Evolutionary conservation across 768 basidiomycete species (phyloP).

Genomic region (Suillus subaureus): DNA sequence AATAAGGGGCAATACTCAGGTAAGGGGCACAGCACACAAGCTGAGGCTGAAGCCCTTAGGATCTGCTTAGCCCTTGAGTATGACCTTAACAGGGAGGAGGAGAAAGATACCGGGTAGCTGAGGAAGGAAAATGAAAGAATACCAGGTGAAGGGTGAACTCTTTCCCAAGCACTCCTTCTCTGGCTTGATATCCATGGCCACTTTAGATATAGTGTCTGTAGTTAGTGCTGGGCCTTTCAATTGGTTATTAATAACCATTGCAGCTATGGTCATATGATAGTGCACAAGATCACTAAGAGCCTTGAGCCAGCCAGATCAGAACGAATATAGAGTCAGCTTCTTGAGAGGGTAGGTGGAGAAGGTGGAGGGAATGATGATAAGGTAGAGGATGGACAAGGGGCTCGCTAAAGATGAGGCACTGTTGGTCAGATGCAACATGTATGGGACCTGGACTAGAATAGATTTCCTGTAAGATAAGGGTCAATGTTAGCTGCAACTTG

Average conservation of each 20-base stretch:
- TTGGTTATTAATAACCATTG: slow-evolving; percentile 62
- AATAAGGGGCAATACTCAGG: no score
- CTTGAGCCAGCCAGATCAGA: slow-evolving; percentile 89
- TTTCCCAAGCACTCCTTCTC: no score
- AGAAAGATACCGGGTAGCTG: no score
- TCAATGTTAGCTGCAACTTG: not conserved
- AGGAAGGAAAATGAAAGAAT: no score
- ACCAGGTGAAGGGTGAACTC: no score
- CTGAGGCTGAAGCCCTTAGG: no score
- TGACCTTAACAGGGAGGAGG: not conserved
- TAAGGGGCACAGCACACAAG: no score
- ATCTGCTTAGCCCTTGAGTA: no score
- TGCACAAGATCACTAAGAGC: slow-evolving; percentile 94
- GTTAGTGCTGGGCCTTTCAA: no score
- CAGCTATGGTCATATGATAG: slow-evolving; percentile 33
- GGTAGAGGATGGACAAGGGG: not conserved
- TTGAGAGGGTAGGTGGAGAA: slow-evolving; percentile 92
- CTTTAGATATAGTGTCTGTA: no score
- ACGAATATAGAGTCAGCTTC: slow-evolving; percentile 66
- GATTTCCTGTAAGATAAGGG: not conserved
- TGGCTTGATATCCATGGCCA: no score
- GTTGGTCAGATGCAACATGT: not conserved
- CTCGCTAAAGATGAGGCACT: not conserved
- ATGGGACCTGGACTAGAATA: not conserved
- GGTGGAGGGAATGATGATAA: slow-evolving; percentile 55